Conservation (phyloP, 2,329 filamentous ascomycete species). For the Fusarium poae region DNA sequence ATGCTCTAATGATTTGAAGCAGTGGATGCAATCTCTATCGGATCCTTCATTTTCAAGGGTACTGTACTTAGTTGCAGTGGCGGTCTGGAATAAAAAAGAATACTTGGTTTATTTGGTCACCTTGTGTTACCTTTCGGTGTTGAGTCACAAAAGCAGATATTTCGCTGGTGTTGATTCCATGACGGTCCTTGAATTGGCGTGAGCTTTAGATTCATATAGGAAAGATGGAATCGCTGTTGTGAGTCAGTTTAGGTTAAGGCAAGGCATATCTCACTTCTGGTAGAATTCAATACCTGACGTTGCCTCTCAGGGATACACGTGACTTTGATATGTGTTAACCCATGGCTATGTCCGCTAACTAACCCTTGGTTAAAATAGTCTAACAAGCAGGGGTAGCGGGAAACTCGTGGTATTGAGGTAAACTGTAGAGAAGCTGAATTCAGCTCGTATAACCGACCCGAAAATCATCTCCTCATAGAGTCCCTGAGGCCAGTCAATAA, state of each 20-base stretch:
- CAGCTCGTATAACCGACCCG: background rate
- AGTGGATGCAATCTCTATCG: slow-evolving; percentile 43
- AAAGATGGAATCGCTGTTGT: too few relatives aligned
- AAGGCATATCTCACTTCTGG: background rate
- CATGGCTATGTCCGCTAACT: background rate
- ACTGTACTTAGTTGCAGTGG: slow-evolving; percentile 35
- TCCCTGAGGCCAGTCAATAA: too few relatives aligned
- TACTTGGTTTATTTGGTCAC: slow-evolving; percentile 39
- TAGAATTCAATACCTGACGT: background rate
- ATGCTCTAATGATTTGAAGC: slow-evolving; percentile 50
- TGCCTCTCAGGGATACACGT: slow-evolving; percentile 7
- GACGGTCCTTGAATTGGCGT: background rate
- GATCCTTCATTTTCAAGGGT: slow-evolving; percentile 29
- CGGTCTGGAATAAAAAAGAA: slow-evolving; percentile 47
- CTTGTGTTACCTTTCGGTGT: background rate
- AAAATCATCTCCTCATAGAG: background rate
- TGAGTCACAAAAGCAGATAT: background rate
- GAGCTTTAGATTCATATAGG: too few relatives aligned
- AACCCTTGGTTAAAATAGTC: background rate
- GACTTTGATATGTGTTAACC: background rate
- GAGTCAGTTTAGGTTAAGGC: background rate
- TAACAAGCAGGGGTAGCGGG: background rate
- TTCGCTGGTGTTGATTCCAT: background rate
- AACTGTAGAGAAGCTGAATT: background rate
- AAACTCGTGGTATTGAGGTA: background rate